These are phyloP conservation scores for Salicornia ramosissima DNA, from an alignment of 148 eudicot species.

Conservation along the genomic window DNA sequence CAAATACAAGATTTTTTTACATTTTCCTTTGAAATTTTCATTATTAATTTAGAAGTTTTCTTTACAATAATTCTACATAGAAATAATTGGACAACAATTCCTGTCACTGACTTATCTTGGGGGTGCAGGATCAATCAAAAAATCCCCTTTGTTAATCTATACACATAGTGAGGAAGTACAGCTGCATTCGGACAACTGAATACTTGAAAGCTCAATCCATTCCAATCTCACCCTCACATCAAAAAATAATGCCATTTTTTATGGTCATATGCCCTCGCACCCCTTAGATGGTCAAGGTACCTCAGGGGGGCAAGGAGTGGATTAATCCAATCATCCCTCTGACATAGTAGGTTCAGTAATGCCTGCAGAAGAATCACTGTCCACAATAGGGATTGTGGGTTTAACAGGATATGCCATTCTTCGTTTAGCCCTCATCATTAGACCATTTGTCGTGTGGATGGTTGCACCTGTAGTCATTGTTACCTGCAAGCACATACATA, in stretches of 20 bases:
- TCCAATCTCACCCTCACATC: background rate
- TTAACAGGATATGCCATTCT: conserved; percentile 40
- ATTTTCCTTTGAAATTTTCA: background rate
- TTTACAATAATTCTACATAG: background rate
- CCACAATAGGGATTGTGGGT: conserved; percentile 40
- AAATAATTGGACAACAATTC: background rate
- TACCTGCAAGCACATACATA: conserved; percentile 45
- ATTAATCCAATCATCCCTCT: background rate
- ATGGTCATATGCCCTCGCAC: background rate
- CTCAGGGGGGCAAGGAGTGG: background rate
- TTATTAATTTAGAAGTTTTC: background rate
- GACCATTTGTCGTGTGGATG: conserved; percentile 87
- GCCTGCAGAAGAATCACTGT: conserved; percentile 30
- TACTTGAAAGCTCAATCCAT: background rate
- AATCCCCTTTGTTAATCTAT: conserved; percentile 35
- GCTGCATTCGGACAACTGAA: background rate
- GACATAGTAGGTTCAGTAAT: conserved; percentile 22
- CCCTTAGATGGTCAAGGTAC: background rate
- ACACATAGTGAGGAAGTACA: background rate
- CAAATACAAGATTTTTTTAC: background rate
- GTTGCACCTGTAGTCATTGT: conserved; percentile 98
- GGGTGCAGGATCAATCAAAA: conserved; percentile 26
- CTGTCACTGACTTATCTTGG: background rate
- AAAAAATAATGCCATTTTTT: background rate
- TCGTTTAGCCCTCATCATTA: conserved; percentile 72